phyloP scores from a whole-genome alignment of 2,329 filamentous ascomycete genomes.

The Ophiocordyceps camponoti-saundersi region DNA sequence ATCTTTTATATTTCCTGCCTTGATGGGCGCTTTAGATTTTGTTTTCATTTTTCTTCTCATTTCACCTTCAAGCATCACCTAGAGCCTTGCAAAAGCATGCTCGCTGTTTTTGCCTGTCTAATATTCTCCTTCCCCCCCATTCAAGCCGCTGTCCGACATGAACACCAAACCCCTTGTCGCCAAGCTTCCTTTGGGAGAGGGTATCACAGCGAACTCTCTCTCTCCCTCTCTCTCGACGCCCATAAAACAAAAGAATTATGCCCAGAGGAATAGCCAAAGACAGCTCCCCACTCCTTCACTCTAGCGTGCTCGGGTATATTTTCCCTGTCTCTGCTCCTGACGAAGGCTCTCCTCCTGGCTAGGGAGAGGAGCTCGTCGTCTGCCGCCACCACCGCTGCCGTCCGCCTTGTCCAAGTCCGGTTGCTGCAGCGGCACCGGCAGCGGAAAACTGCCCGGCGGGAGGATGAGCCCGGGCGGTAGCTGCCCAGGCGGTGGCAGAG shows the following conservation, averaged over 20 bases:
- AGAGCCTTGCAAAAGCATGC: too few relatives aligned
- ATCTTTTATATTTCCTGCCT: too few relatives aligned
- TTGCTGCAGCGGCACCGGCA: conserved; percentile 19
- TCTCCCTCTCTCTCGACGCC: neutral
- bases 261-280: neutral
- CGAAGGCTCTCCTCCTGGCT: conserved; percentile 72
- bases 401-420: conserved; percentile 15
- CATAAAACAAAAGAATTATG: neutral
- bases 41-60: too few relatives aligned
- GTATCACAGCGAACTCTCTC: too few relatives aligned
- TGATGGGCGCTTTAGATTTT: too few relatives aligned
- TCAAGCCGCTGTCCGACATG: too few relatives aligned
- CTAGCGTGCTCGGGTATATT: conserved; percentile 38
- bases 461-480: conserved; percentile 27
- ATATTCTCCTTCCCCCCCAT: too few relatives aligned
- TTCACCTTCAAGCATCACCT: too few relatives aligned
- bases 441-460: conserved; percentile 17
- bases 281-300: neutral
- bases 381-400: conserved; percentile 16
- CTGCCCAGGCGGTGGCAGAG: conserved; percentile 34
- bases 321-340: conserved; percentile 53
- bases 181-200: too few relatives aligned
- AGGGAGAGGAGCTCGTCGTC: conserved; percentile 52
- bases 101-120: too few relatives aligned
- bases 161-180: too few relatives aligned